Evolutionary conservation across 176 grass and related monocot species (phyloP).

Genomic region (Ensete glaucum): DNA sequence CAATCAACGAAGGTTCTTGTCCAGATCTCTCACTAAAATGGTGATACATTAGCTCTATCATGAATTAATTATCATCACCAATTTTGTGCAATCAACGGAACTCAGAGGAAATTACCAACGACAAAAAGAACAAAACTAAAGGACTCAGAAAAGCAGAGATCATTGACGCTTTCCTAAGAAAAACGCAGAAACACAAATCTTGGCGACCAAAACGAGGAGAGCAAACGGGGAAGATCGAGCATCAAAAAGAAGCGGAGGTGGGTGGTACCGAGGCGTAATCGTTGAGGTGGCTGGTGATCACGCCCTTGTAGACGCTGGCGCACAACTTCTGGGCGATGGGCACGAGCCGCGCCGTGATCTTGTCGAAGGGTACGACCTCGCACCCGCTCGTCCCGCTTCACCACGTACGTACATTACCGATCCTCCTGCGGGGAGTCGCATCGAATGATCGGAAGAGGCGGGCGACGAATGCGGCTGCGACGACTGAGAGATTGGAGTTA

Average conservation of each 20-base stretch:
- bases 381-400: conserved; percentile 73
- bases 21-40: conserved; percentile 74
- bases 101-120: background rate
- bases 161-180: conserved; percentile 49
- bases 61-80: conserved; percentile 27
- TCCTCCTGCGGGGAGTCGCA: conserved; percentile 25
- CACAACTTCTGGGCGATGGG: conserved; percentile 88
- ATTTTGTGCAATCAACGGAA: background rate
- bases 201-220: background rate
- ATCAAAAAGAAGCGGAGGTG: background rate
- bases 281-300: conserved; percentile 89
- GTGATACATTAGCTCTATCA: conserved; percentile 69
- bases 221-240: background rate
- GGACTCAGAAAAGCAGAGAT: background rate
- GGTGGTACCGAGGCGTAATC: conserved; percentile 63
- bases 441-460: conserved; percentile 26
- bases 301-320: conserved; percentile 79
- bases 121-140: background rate
- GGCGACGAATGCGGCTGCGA: background rate
- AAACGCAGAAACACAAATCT: background rate
- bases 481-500: background rate
- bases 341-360: conserved; percentile 86
- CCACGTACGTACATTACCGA: conserved; percentile 51
- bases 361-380: conserved; percentile 93
- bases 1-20: conserved; percentile 54